phyloP scores from a whole-genome alignment of 768 basidiomycete genomes.

The Suillus occidentalis region DNA sequence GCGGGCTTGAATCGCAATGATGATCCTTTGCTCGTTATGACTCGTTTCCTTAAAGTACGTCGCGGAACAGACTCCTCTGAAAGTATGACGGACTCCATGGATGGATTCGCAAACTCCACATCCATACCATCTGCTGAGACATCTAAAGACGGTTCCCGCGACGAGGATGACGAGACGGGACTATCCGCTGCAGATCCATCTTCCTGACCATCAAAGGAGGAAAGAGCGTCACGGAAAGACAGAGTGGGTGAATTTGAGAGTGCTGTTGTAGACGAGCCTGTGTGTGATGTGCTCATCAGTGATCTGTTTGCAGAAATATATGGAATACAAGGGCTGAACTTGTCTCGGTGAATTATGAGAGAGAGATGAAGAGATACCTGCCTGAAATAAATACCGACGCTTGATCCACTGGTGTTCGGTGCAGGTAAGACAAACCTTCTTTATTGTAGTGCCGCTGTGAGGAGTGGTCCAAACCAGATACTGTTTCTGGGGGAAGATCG shows the following conservation, averaged over 20 bases:
- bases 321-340: not conserved
- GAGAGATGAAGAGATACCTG: constrained; percentile 8
- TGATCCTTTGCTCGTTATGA: constrained; percentile 23
- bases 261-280: constrained; percentile 21
- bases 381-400: constrained; percentile 10
- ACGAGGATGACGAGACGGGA: constrained; percentile 31
- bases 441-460: constrained; percentile 15
- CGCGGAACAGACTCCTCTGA: constrained; percentile 20
- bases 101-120: constrained; percentile 21
- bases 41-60: constrained; percentile 30
- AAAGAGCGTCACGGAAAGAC: constrained; percentile 31
- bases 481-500: constrained; percentile 7
- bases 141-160: constrained; percentile 32
- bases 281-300: constrained; percentile 10
- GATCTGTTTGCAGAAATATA: constrained; percentile 1
- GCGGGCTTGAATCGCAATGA: constrained; percentile 25
- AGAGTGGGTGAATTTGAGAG: constrained; percentile 28
- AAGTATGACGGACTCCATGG: constrained; percentile 27
- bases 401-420: constrained; percentile 15
- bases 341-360: not conserved
- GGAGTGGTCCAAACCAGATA: constrained; percentile 15
- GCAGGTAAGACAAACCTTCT: constrained; percentile 11
- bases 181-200: constrained; percentile 29
- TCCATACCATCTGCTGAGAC: constrained; percentile 25
- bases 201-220: constrained; percentile 33